A percentile compares a stretch with the other conserved stretches of the same genome.
These are phyloP conservation scores for Botrytis elliptica DNA, from an alignment of 2,329 filamentous ascomycete species.

Conservation along the genomic window DNA sequence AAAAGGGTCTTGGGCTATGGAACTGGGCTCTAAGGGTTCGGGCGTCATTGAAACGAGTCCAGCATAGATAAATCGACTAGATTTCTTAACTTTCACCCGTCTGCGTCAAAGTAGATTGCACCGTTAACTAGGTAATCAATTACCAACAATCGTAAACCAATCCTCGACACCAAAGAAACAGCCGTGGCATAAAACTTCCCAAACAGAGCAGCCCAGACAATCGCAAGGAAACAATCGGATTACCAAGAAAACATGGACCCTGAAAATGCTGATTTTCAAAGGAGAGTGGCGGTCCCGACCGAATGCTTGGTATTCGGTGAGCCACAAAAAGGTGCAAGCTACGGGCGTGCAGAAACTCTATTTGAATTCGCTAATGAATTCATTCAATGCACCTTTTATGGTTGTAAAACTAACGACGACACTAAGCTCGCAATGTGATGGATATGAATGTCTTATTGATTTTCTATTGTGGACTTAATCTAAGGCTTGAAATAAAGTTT, in stretches of 20 bases:
- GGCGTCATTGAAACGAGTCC: not conserved
- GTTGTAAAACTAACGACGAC: not conserved
- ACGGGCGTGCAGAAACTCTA: constrained; percentile 12
- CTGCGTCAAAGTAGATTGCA: not conserved
- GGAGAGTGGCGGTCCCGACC: not conserved
- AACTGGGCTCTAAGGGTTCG: not conserved
- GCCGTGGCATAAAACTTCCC: not conserved
- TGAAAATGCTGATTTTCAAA: not conserved
- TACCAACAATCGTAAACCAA: not conserved
- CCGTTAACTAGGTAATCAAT: not conserved
- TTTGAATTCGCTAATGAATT: not conserved
- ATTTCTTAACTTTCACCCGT: not conserved
- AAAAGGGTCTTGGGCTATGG: not conserved
- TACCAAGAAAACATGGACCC: not conserved
- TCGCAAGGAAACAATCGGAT: not conserved
- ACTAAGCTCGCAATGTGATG: not conserved
- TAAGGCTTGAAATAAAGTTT: constrained; percentile 2
- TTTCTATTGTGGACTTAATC: not conserved
- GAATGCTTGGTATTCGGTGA: not conserved
- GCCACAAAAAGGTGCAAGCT: not conserved
- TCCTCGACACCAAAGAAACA: not conserved
- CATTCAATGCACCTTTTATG: not conserved
- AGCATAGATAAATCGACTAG: not conserved
- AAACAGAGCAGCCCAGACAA: not conserved
- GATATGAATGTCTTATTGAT: not conserved